phyloP scores from a whole-genome alignment of 108 stramenopile genomes.

The Stephanodiscus minutulus region DNA sequence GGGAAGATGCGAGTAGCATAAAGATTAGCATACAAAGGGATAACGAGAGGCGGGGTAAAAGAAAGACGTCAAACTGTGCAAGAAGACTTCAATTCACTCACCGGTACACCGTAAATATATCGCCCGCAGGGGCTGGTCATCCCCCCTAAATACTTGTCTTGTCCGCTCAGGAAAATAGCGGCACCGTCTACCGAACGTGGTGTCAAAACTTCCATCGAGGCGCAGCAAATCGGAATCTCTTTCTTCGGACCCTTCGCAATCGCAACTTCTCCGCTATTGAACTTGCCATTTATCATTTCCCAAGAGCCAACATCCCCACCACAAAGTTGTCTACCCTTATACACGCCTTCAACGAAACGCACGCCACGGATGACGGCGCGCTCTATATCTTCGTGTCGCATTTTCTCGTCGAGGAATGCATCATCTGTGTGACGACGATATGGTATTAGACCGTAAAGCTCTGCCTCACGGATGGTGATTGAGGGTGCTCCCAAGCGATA shows the following conservation, averaged over 20 bases:
- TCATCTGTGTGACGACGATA: conserved; percentile 25
- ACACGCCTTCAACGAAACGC: conserved; percentile 42
- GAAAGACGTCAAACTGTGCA: neutral
- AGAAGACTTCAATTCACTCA: neutral
- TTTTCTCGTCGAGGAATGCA: conserved; percentile 17
- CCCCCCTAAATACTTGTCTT: conserved; percentile 75
- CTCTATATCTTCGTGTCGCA: conserved; percentile 28
- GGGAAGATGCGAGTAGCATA: neutral
- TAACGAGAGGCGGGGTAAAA: neutral
- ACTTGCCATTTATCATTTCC: conserved; percentile 11
- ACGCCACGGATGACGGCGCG: conserved; percentile 64
- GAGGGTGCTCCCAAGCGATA: conserved; percentile 61
- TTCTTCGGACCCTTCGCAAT: neutral
- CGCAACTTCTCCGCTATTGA: neutral
- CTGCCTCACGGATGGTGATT: conserved; percentile 56
- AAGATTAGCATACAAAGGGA: neutral
- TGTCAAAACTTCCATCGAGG: conserved; percentile 15
- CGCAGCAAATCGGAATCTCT: conserved; percentile 25
- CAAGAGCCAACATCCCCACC: conserved; percentile 16
- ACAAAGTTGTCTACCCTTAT: conserved; percentile 14
- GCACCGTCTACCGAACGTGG: conserved; percentile 16
- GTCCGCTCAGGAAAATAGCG: conserved; percentile 29
- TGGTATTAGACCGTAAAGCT: conserved; percentile 71
- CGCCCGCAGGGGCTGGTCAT: conserved; percentile 71
- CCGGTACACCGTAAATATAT: conserved; percentile 58